These are phyloP conservation scores for Cinnamomum micranthum DNA, from an alignment of 164 flowering plant genomes.

Conservation along the genomic window DNA sequence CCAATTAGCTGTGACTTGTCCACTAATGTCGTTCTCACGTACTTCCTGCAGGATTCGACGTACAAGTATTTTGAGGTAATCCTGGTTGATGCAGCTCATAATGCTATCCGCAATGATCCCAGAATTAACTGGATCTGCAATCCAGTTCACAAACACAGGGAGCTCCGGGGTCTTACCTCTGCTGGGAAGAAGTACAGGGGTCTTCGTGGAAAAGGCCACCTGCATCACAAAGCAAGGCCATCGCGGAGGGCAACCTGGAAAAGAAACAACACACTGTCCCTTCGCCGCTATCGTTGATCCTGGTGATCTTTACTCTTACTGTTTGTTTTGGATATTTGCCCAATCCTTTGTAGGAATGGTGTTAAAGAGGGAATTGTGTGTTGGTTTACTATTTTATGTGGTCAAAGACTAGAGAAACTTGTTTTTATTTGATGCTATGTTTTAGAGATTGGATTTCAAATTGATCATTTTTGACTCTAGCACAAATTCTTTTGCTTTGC, in stretches of 20 bases:
- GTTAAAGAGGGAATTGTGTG: too few relatives aligned
- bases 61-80: conserved; percentile 70
- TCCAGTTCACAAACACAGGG: conserved; percentile 33
- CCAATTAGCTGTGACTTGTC: background rate
- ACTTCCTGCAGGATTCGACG: conserved; percentile 45
- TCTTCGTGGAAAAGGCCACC: conserved; percentile 13
- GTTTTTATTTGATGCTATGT: too few relatives aligned
- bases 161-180: conserved; percentile 34
- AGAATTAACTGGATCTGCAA: conserved; percentile 56
- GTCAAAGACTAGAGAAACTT: too few relatives aligned
- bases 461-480: too few relatives aligned
- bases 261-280: conserved; percentile 74
- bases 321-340: too few relatives aligned
- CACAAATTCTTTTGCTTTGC: too few relatives aligned
- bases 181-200: conserved; percentile 57
- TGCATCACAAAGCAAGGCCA: conserved; percentile 43
- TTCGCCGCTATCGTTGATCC: conserved; percentile 55
- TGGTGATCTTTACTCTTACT: conserved; percentile 14
- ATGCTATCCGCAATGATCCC: too few relatives aligned
- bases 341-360: too few relatives aligned
- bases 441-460: too few relatives aligned
- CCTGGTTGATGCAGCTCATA: conserved; percentile 25
- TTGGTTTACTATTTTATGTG: too few relatives aligned
- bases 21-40: background rate
- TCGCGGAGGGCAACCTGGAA: conserved; percentile 72